Base-by-base conservation (phyloP, 306 rosid species). In the Cucumis cinereus region DNA sequence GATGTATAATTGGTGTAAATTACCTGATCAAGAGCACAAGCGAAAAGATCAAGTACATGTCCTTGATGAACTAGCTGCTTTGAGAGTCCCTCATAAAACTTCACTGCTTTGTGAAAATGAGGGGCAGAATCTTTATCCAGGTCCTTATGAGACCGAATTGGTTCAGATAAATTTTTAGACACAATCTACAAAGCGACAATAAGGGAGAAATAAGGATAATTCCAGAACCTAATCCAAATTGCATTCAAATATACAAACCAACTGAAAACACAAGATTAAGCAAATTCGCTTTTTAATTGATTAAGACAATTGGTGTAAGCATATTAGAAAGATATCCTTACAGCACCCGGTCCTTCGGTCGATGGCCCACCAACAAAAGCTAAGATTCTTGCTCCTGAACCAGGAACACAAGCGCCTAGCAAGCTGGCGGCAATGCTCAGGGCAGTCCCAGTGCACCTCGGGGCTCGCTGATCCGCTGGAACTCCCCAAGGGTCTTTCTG, bases 51-150 rank as follows among this genome's bases (percentile, higher is more conserved):
- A 80, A 94, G 86, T 41, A 90, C 96, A 77, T 94, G 99, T 60
- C 99, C 99, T 87, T 94, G 99, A 87, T 90, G 91, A 62, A 94
- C 92, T 76, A 94, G 99, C 93, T 94, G 97, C 96, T 88, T 94
- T 2, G 99, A 82, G 70, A 94, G 89, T 68, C 88, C 96, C 79
- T 92, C 99, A 4, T 88, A 94, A 83, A 92, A 94, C 86, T 92
- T 94, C 73, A 92, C 93, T 17, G 96, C 87, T 75, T 92, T 94
- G 78, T 94, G 99, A 79, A 84, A 94, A 82, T 90, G 87, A 10
- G 84, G 76, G 41, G 92, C 97, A 81, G 99, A 89, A 89, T 94
- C 99, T 84, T 94, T 94, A 82, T 94, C 99, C 85, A 94, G 87
- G 82, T 94, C 99, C 88, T 94, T 94, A 86, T 94, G 99, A 74